A percentile compares a stretch with the other conserved stretches of the same genome.
phyloP scores from a whole-genome alignment of 306 rosid genomes.

The Gynostemma pentaphyllum region DNA sequence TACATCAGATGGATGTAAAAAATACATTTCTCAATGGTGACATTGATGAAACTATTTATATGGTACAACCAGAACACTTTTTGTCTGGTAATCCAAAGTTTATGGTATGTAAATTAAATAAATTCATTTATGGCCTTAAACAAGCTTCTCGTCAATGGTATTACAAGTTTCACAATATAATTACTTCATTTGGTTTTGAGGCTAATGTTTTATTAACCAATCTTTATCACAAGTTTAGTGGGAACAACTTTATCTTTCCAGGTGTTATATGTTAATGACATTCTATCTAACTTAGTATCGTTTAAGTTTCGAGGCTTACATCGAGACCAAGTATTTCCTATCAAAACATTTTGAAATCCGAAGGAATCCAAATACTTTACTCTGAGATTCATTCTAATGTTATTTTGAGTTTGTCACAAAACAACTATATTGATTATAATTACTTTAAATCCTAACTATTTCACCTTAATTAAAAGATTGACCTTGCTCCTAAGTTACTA shows the following conservation, averaged over 20 bases:
- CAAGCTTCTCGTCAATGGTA: too few relatives aligned
- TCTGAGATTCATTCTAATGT: background rate
- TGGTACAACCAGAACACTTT: background rate
- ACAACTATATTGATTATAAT: too few relatives aligned
- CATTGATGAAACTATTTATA: too few relatives aligned
- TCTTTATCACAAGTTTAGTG: background rate
- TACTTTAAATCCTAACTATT: too few relatives aligned
- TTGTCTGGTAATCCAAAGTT: too few relatives aligned
- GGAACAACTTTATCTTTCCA: background rate
- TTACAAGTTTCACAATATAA: background rate
- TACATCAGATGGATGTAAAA: too few relatives aligned
- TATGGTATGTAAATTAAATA: too few relatives aligned
- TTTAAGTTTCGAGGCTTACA: background rate
- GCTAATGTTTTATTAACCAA: background rate
- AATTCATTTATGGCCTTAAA: too few relatives aligned
- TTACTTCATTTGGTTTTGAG: too few relatives aligned
- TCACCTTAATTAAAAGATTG: too few relatives aligned
- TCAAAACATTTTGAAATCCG: background rate
- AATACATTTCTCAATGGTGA: too few relatives aligned
- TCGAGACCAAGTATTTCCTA: background rate
- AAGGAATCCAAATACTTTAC: too few relatives aligned
- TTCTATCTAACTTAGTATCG: background rate
- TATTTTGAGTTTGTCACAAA: background rate
- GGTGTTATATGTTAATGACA: background rate
- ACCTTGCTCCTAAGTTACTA: background rate